A percentile compares a stretch with the other conserved stretches of the same genome.
Evolutionary conservation across 306 rosid species (phyloP).

Genomic region (Prunus salicina): DNA sequence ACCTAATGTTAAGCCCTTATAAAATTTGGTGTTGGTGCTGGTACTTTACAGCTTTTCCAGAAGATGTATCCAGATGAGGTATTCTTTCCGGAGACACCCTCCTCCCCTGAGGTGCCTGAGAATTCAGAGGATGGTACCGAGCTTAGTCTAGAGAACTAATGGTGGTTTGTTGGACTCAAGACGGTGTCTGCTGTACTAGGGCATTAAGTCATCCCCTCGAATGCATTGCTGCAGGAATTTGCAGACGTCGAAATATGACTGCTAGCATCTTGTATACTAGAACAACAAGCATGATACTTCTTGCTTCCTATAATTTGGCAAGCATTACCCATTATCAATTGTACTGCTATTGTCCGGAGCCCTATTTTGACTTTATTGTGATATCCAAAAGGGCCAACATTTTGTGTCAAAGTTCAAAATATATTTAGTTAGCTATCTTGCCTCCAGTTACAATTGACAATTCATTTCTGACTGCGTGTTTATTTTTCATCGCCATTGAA

Average conservation of each 20-base stretch:
- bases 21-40: not conserved
- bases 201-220: not conserved
- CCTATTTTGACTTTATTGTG: not conserved
- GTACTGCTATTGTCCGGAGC: not conserved
- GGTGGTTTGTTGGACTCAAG: not conserved
- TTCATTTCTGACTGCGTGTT: too few relatives aligned
- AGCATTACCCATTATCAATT: not conserved
- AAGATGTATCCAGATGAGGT: slow-evolving; percentile 42
- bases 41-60: slow-evolving; percentile 29
- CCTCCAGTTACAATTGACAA: too few relatives aligned
- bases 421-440: too few relatives aligned
- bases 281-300: not conserved
- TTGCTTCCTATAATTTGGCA: not conserved
- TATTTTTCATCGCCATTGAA: too few relatives aligned
- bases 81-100: slow-evolving; percentile 34
- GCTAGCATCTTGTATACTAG: not conserved
- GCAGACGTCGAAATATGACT: slow-evolving; percentile 5
- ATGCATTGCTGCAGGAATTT: not conserved
- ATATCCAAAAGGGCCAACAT: not conserved
- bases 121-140: slow-evolving; percentile 15
- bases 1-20: not conserved
- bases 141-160: slow-evolving; percentile 17
- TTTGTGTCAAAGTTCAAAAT: not conserved
- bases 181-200: not conserved
- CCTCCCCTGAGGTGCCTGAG: slow-evolving; percentile 16